Percentiles rank a stretch among this genome's conserved stretches.
Conservation (phyloP, 2,329 filamentous ascomycete species). For the Pseudogymnoascus sp. region DNA sequence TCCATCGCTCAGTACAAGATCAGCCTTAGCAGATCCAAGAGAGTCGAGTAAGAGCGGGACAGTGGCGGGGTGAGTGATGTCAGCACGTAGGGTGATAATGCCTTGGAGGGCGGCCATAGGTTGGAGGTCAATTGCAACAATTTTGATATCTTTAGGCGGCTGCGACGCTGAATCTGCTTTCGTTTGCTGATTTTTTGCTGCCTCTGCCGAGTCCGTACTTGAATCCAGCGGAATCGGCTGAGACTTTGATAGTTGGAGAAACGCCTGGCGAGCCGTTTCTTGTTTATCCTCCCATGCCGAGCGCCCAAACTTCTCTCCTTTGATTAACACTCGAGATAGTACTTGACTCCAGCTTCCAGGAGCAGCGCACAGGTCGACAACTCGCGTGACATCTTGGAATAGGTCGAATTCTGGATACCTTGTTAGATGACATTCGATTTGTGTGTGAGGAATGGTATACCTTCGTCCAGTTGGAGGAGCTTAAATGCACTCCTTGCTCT, state of each 20-base stretch:
- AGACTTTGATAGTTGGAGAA: constrained; percentile 32
- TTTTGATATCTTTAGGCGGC: constrained; percentile 69
- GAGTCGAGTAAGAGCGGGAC: constrained; percentile 81
- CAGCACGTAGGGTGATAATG: constrained; percentile 84
- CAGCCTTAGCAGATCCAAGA: constrained; percentile 70
- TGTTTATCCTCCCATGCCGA: constrained; percentile 82
- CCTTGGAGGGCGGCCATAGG: constrained; percentile 91
- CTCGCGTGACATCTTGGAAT: constrained; percentile 80
- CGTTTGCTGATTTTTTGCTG: constrained; percentile 19
- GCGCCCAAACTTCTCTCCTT: constrained; percentile 82
- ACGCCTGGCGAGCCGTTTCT: constrained; percentile 52
- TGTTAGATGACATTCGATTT: background rate
- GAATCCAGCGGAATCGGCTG: constrained; percentile 21
- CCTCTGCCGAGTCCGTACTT: constrained; percentile 9
- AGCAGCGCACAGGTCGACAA: constrained; percentile 92
- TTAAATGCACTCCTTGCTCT: constrained; percentile 94
- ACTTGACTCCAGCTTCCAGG: constrained; percentile 98
- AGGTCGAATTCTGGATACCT: constrained; percentile 71
- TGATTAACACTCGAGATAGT: constrained; percentile 83
- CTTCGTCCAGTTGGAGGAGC: constrained; percentile 85
- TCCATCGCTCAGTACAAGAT: constrained; percentile 90
- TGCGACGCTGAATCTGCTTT: constrained; percentile 25
- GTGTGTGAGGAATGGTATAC: constrained; percentile 28
- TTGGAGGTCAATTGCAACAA: constrained; percentile 91
- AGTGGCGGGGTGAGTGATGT: constrained; percentile 95